Evolutionary conservation across 495 filamentous ascomycete species (phyloP).

Genomic region (Extremus antarcticus): DNA sequence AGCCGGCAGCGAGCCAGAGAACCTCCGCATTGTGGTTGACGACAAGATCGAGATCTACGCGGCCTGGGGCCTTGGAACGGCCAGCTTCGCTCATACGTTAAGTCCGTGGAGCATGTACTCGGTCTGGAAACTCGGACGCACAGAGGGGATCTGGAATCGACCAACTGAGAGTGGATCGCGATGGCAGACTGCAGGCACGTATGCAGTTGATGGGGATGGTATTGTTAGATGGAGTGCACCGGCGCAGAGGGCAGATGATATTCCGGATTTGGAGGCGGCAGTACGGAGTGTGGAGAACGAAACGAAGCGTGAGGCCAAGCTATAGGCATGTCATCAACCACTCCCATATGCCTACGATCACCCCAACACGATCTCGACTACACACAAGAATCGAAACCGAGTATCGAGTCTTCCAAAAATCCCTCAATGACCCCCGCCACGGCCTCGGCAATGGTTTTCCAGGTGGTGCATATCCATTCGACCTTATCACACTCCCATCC

Average conservation of each 20-base stretch:
- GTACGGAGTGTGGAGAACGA: constrained; percentile 22
- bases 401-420: no score
- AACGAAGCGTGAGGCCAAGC: neutral
- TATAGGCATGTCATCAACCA: no score
- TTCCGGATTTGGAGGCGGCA: constrained; percentile 40
- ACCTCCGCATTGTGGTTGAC: constrained; percentile 45
- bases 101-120: constrained; percentile 36
- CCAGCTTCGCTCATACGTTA: constrained; percentile 42
- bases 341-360: no score
- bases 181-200: constrained; percentile 50
- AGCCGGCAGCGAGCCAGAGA: constrained; percentile 29
- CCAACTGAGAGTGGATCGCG: constrained; percentile 43
- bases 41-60: constrained; percentile 39
- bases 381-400: no score
- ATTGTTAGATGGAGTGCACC: constrained; percentile 38
- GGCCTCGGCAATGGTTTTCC: no score
- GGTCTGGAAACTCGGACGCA: constrained; percentile 37
- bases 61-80: constrained; percentile 44
- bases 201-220: constrained; percentile 41
- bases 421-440: no score
- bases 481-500: no score
- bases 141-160: constrained; percentile 46
- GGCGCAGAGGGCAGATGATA: constrained; percentile 36
- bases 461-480: no score
- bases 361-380: no score